Base-by-base conservation (phyloP, 176 grass and related monocot genomes). In the Sorghum bicolor region DNA sequence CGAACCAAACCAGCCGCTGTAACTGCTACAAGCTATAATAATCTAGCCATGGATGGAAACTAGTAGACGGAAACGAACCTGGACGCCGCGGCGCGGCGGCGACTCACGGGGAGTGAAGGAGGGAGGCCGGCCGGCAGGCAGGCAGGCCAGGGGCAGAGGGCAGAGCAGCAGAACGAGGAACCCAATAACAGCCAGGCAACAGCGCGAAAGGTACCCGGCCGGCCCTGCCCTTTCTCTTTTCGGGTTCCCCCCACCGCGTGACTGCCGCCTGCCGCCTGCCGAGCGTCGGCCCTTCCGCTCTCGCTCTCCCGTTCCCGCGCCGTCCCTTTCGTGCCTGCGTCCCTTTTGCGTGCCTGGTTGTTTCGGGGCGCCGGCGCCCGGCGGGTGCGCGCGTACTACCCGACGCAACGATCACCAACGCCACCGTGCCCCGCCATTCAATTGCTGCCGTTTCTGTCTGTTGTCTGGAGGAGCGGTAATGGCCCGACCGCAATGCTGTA, bases 41-140 rank as follows among this genome's bases (percentile, higher is more conserved):
- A 14, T 17, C 22, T n/a, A 43, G 38, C 19, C 81, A 57, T 10
- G 20, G 52, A 84, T 66, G 71, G 41, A 24, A 32, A 64, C 22
- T 55, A 57, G 52, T 4, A 3, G 44, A 19, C 19, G 69, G 50
- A 47, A 10, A 57, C 66, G 71, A 52, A 86, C 88, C 83, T 82
- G 53, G 53, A 57, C 53, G 53, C 6, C 53, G 20, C 22, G 53
- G 53, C 20, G 45, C 15, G 16, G 17, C 47, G 47, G 48, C 9
- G 55, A 60, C 8, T 60, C 22, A 60, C 55, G 55, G 55, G 55
- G 22, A 58, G 52, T 1, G 47, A 50, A 6, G 47, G 0, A n/a
- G 17, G 52, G 19, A 22, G 17, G 5, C 3, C 0, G 47, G 5
- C 2, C 11, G 41, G 41, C 11, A 9, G 16, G 14, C 12, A 16